phyloP scores from a whole-genome alignment of 2,329 filamentous ascomycete species.

The Hymenoscyphus repandus region DNA sequence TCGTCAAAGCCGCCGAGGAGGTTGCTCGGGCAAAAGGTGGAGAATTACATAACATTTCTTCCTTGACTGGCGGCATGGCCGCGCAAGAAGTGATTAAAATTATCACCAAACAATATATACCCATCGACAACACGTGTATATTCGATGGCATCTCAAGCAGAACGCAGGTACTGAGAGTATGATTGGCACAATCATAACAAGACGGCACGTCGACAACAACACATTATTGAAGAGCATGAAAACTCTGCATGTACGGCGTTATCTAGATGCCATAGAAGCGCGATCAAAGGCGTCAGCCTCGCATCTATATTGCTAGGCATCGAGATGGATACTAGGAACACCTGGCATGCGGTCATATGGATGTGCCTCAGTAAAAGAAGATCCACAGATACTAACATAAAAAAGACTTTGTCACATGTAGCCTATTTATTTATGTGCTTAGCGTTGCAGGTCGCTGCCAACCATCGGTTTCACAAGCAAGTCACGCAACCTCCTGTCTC shows the following conservation, averaged over 20 bases:
- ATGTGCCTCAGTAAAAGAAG: conserved; percentile 3
- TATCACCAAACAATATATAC: conserved; percentile 67
- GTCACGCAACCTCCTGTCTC: not conserved
- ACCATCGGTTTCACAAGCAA: conserved; percentile 7
- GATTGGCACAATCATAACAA: conserved; percentile 4
- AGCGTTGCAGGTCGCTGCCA: not conserved
- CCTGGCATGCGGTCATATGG: conserved; percentile 12
- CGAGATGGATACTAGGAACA: not conserved
- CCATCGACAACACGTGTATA: conserved; percentile 65
- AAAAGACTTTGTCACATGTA: conserved; percentile 10
- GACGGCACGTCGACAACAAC: not conserved
- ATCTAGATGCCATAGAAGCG: conserved; percentile 8
- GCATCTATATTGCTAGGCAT: conserved; percentile 9
- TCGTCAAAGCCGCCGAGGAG: conserved; percentile 55
- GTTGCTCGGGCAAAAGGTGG: conserved; percentile 72
- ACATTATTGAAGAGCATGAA: conserved; percentile 1
- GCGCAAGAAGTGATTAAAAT: conserved; percentile 98
- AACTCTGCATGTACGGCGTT: conserved; percentile 18
- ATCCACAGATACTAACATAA: conserved; percentile 18
- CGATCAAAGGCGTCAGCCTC: conserved; percentile 6
- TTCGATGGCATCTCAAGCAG: conserved; percentile 57
- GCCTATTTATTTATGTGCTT: conserved; percentile 3
- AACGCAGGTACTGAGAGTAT: conserved; percentile 28
- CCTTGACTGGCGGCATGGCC: conserved; percentile 82
- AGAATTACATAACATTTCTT: conserved; percentile 89